phyloP scores from a whole-genome alignment of 306 rosid species.

The Vicia sativa region DNA sequence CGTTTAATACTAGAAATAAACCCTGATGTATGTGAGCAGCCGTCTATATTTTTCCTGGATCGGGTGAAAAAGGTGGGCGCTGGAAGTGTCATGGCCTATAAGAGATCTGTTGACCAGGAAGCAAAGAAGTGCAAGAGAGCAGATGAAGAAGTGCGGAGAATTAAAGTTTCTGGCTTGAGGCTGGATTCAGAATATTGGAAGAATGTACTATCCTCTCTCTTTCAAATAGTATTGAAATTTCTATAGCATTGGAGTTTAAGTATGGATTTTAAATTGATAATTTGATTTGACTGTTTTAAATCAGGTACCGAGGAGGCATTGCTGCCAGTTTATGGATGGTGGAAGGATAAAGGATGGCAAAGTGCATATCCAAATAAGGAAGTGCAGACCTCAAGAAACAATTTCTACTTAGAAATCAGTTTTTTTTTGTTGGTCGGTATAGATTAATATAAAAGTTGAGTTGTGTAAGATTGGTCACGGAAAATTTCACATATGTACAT shows the following conservation, averaged over 20 bases:
- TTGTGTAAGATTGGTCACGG: slow-evolving; percentile 30
- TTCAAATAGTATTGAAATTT: slow-evolving; percentile 26
- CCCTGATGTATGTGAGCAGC: slow-evolving; percentile 66
- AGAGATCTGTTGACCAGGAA: slow-evolving; percentile 39
- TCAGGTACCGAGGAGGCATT: slow-evolving; percentile 75
- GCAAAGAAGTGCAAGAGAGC: slow-evolving; percentile 43
- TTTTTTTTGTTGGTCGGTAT: slow-evolving; percentile 26
- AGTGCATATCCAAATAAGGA: slow-evolving; percentile 66
- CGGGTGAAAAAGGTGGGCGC: slow-evolving; percentile 42
- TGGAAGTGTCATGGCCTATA: slow-evolving; percentile 61
- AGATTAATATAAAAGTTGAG: slow-evolving; percentile 22
- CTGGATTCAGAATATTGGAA: slow-evolving; percentile 65
- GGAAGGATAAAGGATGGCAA: slow-evolving; percentile 47
- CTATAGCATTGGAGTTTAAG: not conserved
- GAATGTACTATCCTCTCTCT: slow-evolving; percentile 46
- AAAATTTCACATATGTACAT: slow-evolving; percentile 43
- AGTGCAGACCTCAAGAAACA: slow-evolving; percentile 69
- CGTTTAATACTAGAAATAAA: slow-evolving; percentile 76
- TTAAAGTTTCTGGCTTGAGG: slow-evolving; percentile 68
- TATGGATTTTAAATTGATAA: slow-evolving; percentile 28
- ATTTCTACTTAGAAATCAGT: slow-evolving; percentile 49
- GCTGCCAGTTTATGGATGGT: slow-evolving; percentile 66
- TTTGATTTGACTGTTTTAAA: slow-evolving; percentile 43
- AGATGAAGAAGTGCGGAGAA: slow-evolving; percentile 42
- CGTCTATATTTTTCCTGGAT: slow-evolving; percentile 59